Conservation (phyloP, 2,329 filamentous ascomycete genomes). For the Venturia asperata region DNA sequence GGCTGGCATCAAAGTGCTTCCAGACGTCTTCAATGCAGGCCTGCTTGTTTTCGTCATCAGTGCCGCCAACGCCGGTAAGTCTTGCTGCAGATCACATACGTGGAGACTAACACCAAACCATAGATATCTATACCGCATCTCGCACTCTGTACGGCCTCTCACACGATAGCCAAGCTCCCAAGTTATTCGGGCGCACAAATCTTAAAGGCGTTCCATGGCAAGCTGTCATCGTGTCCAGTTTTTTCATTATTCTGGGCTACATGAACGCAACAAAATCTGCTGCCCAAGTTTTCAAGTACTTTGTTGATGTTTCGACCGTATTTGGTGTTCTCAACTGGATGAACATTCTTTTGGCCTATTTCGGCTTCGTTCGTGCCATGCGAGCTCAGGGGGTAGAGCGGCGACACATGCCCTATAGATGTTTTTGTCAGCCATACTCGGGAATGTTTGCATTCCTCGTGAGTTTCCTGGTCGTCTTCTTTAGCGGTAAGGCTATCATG, state of each 20-base stretch:
- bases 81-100: neutral
- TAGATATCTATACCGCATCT: constrained; percentile 34
- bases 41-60: constrained; percentile 14
- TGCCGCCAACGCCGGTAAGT: constrained; percentile 18
- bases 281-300: constrained; percentile 36
- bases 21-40: constrained; percentile 17
- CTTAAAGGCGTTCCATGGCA: constrained; percentile 36
- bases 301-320: constrained; percentile 39
- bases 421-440: constrained; percentile 35
- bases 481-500: constrained; percentile 16
- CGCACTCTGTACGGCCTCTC: constrained; percentile 38
- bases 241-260: constrained; percentile 37
- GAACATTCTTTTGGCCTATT: constrained; percentile 35
- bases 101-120: neutral
- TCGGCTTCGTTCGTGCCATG: constrained; percentile 34
- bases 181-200: constrained; percentile 32
- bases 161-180: constrained; percentile 37
- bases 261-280: constrained; percentile 36
- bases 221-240: constrained; percentile 33
- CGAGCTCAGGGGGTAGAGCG: constrained; percentile 34
- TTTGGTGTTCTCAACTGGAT: constrained; percentile 42
- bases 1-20: constrained; percentile 16
- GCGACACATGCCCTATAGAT: constrained; percentile 34
- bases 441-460: constrained; percentile 33
- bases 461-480: constrained; percentile 24